Conservation (phyloP, 805 yeast species). For the Tanozyma kutaoensis region DNA sequence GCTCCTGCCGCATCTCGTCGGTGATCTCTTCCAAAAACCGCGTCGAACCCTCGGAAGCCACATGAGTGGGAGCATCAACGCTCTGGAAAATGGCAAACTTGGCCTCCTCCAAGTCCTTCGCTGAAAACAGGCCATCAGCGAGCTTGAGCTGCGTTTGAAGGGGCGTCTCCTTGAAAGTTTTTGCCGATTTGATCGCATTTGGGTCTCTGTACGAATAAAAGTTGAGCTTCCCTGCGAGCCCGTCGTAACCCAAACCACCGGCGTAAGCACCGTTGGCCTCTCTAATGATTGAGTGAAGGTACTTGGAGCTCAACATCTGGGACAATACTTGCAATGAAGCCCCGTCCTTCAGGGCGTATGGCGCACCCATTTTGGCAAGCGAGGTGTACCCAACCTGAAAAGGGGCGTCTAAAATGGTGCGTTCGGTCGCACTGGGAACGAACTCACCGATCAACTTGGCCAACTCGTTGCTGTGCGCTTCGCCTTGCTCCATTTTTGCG, state of each 20-base stretch:
- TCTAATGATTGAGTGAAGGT: conserved; percentile 78
- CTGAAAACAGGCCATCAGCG: conserved; percentile 36
- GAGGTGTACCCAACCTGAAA: conserved; percentile 84
- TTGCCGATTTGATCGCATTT: conserved; percentile 56
- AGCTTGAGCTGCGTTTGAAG: conserved; percentile 8
- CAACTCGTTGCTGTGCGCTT: conserved; percentile 6
- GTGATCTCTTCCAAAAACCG: conserved; percentile 57
- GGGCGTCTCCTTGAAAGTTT: conserved; percentile 32
- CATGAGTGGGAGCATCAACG: conserved; percentile 80
- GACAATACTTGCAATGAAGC: conserved; percentile 78
- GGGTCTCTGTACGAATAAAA: conserved; percentile 94
- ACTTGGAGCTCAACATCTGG: conserved; percentile 67
- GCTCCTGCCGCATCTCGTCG: conserved; percentile 64
- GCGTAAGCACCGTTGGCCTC: conserved; percentile 98
- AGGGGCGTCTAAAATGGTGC: conserved; percentile 54
- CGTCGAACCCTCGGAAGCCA: conserved; percentile 62
- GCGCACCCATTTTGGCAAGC: conserved; percentile 48
- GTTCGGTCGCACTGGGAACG: conserved; percentile 3
- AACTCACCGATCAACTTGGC: conserved; percentile 6
- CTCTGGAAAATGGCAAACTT: conserved; percentile 84
- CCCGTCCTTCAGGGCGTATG: conserved; percentile 60
- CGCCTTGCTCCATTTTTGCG: conserved; percentile 5
- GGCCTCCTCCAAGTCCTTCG: conserved; percentile 71
- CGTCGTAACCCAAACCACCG: conserved; percentile 81
- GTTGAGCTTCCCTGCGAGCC: conserved; percentile 65